Conservation (phyloP, 2,329 filamentous ascomycete genomes). For the Aspergillus awamori region DNA sequence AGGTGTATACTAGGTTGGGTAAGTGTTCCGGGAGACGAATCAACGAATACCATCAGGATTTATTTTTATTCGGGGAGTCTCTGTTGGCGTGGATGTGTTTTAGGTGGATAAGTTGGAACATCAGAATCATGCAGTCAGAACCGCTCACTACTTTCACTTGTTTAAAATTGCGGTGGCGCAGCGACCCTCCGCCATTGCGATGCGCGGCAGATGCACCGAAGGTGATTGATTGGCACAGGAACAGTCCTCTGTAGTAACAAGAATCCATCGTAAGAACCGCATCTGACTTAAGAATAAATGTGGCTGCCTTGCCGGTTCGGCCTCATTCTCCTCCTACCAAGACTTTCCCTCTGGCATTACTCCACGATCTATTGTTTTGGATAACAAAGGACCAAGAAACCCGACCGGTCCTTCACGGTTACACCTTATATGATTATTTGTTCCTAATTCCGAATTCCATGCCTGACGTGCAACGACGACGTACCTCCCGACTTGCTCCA, state of each 20-base stretch:
- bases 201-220: neutral
- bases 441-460: neutral
- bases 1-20: neutral
- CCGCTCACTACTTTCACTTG: too few relatives aligned
- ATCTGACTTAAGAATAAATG: neutral
- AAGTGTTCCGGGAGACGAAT: neutral
- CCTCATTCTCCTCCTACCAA: neutral
- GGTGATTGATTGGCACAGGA: too few relatives aligned
- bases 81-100: too few relatives aligned
- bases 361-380: neutral
- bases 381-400: neutral
- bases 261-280: neutral
- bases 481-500: neutral
- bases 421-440: neutral
- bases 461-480: neutral
- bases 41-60: neutral
- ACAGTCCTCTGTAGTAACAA: neutral
- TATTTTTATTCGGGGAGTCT: too few relatives aligned
- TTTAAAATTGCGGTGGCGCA: constrained; percentile 1
- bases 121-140: too few relatives aligned
- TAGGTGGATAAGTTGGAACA: too few relatives aligned
- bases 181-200: neutral
- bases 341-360: neutral
- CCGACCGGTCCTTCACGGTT: neutral
- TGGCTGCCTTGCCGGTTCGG: constrained; percentile 2